Percentiles rank a stretch among this genome's conserved stretches.
These are phyloP conservation scores for Pseudozyma flocculosa DNA, from an alignment of 1,284 basidiomycete genomes.

Conservation along the genomic window DNA sequence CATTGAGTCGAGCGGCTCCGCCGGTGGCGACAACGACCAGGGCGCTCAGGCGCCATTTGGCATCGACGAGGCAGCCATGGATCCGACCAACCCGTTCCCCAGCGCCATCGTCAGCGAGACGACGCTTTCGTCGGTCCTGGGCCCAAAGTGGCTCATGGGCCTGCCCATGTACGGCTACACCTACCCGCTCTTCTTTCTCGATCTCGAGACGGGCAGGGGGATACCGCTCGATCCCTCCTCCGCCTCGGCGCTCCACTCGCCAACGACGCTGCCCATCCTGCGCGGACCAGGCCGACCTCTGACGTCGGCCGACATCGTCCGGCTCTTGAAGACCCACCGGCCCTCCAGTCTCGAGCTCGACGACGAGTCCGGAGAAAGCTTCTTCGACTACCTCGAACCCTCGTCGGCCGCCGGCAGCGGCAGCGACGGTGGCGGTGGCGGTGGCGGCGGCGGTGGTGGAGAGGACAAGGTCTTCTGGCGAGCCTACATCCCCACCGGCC, in stretches of 20 bases:
- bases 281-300: constrained; percentile 23
- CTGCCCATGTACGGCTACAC: constrained; percentile 33
- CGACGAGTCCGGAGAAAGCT: constrained; percentile 6
- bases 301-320: constrained; percentile 11
- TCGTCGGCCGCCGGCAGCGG: no score
- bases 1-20: neutral
- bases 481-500: constrained; percentile 12
- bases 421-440: no score
- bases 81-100: neutral
- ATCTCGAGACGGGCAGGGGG: constrained; percentile 16
- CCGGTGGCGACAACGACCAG: no score
- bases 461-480: constrained; percentile 31
- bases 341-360: constrained; percentile 12
- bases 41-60: no score
- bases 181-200: constrained; percentile 29
- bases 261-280: constrained; percentile 11
- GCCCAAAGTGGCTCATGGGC: constrained; percentile 21
- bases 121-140: neutral
- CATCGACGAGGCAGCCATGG: neutral
- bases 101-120: neutral
- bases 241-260: constrained; percentile 8
- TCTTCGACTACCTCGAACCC: constrained; percentile 27
- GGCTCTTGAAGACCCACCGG: constrained; percentile 11
- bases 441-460: no score
- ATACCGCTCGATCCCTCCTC: constrained; percentile 3